Evolutionary conservation across 1,284 basidiomycete genomes (phyloP), one percentile per base, ranked within the genome.

Genomic region (Apiotrichum brassicae): DNA sequence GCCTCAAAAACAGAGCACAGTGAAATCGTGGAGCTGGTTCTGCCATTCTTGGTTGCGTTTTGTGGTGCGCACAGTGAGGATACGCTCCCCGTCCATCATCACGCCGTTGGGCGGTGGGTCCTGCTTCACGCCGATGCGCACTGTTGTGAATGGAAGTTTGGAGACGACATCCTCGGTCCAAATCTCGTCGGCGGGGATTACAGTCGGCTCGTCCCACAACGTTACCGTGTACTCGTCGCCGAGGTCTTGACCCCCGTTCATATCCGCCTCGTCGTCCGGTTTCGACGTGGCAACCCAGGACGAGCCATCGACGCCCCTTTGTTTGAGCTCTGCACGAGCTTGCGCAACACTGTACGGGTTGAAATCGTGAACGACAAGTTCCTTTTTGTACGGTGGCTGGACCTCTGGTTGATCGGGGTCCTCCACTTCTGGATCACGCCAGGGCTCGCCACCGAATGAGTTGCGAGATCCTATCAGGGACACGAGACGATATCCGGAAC

Each of bases 1-100:
- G 28, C 13, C 11, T 8, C n/a, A 43, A 14, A 33, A 24, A 40
- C 65, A 69, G 30, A 63, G 51, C 12, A 65, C 61, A 22, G 62
- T 64, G 53, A 69, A 56, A 36, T 66, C 63, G 47, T 69, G 66
- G 16, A 23, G 24, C 14, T 43, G 41, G 13, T 23, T 26, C 4
- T 14, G 41, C 41, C 35, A 41, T 3, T 14, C 7, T 13, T 16
- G 18, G 18, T 18, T 26, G 33, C 12, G 8, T 30, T n/a, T 22
- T 12, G 24, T 25, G 5, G 47, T 33, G 14, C 12, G 18, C 13
- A 68, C 52, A 2, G 64, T 42, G 19, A 68, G 62, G 19, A 70
- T 48, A 46, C 68, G 54, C 57, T 71, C 63, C 56, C 66, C 70
- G 57, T 71, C 70, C 14, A 70, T 67, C 68, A 71, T 69, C 18